These are phyloP conservation scores for Hypocrella siamensis DNA, from an alignment of 2,329 filamentous ascomycete genomes.

Conservation along the genomic window DNA sequence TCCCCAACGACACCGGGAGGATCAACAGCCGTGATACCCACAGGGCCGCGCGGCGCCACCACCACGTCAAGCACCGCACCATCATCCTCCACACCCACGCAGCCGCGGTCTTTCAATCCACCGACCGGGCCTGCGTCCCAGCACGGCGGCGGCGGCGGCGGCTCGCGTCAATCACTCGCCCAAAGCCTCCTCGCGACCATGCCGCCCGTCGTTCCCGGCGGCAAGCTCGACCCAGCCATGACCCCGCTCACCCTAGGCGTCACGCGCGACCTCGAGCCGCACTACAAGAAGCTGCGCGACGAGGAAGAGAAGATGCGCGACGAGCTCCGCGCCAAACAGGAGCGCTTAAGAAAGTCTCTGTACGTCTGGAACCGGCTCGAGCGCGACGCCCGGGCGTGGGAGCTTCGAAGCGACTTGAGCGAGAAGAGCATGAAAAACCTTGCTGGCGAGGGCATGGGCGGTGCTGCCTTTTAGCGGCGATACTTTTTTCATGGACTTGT, in stretches of 20 bases:
- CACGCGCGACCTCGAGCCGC: slow-evolving; percentile 36
- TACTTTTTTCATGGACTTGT: background rate
- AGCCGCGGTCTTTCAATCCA: slow-evolving; percentile 36
- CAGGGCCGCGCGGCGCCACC: slow-evolving; percentile 25
- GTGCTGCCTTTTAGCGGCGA: slow-evolving; percentile 32
- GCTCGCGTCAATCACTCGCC: slow-evolving; percentile 28
- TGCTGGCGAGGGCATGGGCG: slow-evolving; percentile 38
- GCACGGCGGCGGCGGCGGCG: slow-evolving; percentile 16
- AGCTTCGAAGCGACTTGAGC: slow-evolving; percentile 39
- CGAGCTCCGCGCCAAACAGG: slow-evolving; percentile 36
- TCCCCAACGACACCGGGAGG: slow-evolving; percentile 24
- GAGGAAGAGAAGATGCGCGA: slow-evolving; percentile 42
- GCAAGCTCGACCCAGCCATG: slow-evolving; percentile 34
- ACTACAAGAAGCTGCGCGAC: slow-evolving; percentile 36
- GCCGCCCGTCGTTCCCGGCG: slow-evolving; percentile 35
- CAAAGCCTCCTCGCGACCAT: slow-evolving; percentile 36
- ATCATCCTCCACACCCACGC: slow-evolving; percentile 23
- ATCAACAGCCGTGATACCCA: slow-evolving; percentile 28
- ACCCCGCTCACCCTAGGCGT: slow-evolving; percentile 29
- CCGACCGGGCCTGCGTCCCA: slow-evolving; percentile 37
- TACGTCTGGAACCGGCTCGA: slow-evolving; percentile 37
- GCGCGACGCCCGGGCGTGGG: slow-evolving; percentile 36
- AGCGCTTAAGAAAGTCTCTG: slow-evolving; percentile 36
- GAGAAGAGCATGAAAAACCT: slow-evolving; percentile 41
- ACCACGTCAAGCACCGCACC: slow-evolving; percentile 14